Base-by-base conservation (phyloP, 2,329 filamentous ascomycete genomes). In the Cercospora brassicicola region DNA sequence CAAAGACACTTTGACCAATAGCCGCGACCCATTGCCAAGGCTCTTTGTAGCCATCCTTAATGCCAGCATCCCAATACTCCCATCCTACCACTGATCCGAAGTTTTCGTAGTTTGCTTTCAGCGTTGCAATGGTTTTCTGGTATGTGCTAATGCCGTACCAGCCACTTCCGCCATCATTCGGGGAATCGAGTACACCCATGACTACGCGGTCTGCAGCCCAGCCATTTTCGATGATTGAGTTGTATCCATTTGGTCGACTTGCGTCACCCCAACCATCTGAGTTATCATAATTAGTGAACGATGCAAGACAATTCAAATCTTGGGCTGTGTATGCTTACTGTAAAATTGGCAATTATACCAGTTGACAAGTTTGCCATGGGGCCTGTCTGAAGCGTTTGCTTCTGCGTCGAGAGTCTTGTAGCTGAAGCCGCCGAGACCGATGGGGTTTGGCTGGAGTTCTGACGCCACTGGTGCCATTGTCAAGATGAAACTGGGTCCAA, bases 281-380 rank as follows among this genome's bases (percentile, higher is more conserved):
- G 13, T 5, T 2, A 15, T 73, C 26, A 8, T 3, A 7, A 5
- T 31, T 28, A 56, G 51, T 8, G 9, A 10, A 28, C 28, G 28
- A 28, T 28, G 28, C 28, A 28, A 28, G 28, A 28, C 28, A 28
- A 28, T 28, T 28, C 28, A 28, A 28, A 7, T 28, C 28, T 6
- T 28, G 28, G 28, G 28, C 28, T 28, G 28, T 28, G 28, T 28
- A n/a, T n/a, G n/a, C n/a, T 4, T 7, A 57, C 55, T 75, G 67
- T 77, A 76, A 67, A 76, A 76, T 59, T 76, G 76, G 1, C 69
- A 72, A 57, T 77, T 77, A 57, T 72, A 77, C 75, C 74, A 76
- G 18, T 73, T 73, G 15, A 76, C 72, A 1, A 76, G 60, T 53
- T 74, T 75, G 51, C 76, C 73, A 33, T 75, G 72, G 1, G 74